A percentile compares a stretch with the other conserved stretches of the same genome.
phyloP scores from a whole-genome alignment of 2,329 filamentous ascomycete genomes.

The Talaromyces sp. region DNA sequence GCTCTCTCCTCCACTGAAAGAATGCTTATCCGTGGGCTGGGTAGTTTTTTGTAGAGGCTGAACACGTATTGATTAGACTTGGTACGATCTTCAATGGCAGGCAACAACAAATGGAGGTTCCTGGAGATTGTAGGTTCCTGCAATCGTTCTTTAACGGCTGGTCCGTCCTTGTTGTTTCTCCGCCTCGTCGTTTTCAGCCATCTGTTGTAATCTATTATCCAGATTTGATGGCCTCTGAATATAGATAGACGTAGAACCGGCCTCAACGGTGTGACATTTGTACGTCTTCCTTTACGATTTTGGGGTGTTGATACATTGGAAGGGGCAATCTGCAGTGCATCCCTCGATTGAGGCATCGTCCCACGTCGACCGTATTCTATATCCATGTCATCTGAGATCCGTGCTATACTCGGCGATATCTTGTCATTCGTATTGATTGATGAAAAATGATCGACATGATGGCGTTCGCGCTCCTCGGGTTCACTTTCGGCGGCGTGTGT shows the following conservation, averaged over 20 bases:
- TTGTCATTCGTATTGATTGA: neutral
- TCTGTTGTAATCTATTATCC: constrained; percentile 39
- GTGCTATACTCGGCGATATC: neutral
- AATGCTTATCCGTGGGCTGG: constrained; percentile 54
- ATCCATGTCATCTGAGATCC: neutral
- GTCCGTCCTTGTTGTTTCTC: constrained; percentile 1
- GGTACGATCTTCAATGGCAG: constrained; percentile 45
- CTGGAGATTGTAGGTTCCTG: constrained; percentile 36
- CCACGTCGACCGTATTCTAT: neutral
- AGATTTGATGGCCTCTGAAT: neutral
- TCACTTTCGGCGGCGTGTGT: constrained; percentile 5
- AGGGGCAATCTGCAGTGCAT: neutral
- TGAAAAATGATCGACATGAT: neutral
- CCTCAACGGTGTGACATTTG: neutral
- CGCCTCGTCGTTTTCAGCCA: neutral
- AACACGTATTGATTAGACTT: constrained; percentile 53
- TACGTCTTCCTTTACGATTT: neutral
- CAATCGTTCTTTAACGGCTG: constrained; percentile 18
- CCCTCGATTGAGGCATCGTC: neutral
- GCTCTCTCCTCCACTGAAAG: constrained; percentile 56
- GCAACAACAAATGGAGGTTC: constrained; percentile 37
- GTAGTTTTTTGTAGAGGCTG: constrained; percentile 53
- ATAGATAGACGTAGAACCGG: neutral
- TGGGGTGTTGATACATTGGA: neutral
- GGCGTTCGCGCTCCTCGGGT: neutral